These are phyloP conservation scores for Dissophora globulifera DNA, from an alignment of 192 early-diverging fungal species.

Conservation along the genomic window DNA sequence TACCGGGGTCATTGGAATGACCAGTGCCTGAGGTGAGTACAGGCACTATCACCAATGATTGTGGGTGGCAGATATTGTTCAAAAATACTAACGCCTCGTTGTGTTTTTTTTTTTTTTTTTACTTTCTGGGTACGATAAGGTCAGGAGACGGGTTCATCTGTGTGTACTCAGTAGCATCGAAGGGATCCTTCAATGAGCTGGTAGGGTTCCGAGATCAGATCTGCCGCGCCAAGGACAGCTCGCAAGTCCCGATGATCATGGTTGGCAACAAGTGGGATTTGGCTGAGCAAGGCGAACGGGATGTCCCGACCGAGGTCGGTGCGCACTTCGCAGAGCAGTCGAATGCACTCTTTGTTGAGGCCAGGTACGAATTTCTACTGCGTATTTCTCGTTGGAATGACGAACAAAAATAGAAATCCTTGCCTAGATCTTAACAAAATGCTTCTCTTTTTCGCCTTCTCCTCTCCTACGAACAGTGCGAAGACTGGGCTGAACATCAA, in stretches of 20 bases:
- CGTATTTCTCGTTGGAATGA: too few relatives aligned
- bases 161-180: conserved; percentile 83
- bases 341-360: conserved; percentile 71
- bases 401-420: too few relatives aligned
- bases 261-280: conserved; percentile 93
- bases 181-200: conserved; percentile 81
- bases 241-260: conserved; percentile 81
- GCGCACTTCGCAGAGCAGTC: conserved; percentile 64
- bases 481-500: conserved; percentile 38
- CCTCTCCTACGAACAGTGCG: conserved; percentile 13
- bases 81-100: too few relatives aligned
- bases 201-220: conserved; percentile 78
- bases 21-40: conserved; percentile 32
- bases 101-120: too few relatives aligned
- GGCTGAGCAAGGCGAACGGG: conserved; percentile 62
- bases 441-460: not conserved
- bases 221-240: conserved; percentile 81
- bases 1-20: conserved; percentile 63
- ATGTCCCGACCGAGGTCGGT: conserved; percentile 65
- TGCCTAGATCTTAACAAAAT: not conserved
- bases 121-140: conserved; percentile 48
- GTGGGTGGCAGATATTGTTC: too few relatives aligned
- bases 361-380: too few relatives aligned
- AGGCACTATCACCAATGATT: too few relatives aligned
- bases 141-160: conserved; percentile 87